phyloP scores from a whole-genome alignment of 345 rosid species.

The Camelina neglecta region DNA sequence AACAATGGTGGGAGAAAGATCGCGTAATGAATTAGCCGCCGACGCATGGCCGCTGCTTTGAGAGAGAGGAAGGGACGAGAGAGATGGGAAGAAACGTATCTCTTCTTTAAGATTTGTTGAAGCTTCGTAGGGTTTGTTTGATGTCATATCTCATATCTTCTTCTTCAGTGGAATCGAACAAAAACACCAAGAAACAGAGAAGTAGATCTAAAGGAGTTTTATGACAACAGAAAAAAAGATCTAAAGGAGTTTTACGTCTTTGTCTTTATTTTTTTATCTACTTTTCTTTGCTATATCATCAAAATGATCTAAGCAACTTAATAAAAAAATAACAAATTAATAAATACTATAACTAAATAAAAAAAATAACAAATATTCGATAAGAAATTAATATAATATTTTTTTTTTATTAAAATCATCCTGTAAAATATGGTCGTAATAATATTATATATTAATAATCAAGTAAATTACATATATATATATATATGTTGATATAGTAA shows the following conservation, averaged over 20 bases:
- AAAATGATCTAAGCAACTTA: too few relatives aligned
- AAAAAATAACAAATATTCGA: too few relatives aligned
- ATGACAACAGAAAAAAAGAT: constrained; percentile 16
- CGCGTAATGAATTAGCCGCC: constrained; percentile 12
- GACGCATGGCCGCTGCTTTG: constrained; percentile 40
- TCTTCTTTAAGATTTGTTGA: background rate
- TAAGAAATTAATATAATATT: too few relatives aligned
- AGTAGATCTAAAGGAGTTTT: constrained; percentile 21
- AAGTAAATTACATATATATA: too few relatives aligned
- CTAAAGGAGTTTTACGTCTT: constrained; percentile 1
- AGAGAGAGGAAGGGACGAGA: constrained; percentile 33
- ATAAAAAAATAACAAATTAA: too few relatives aligned
- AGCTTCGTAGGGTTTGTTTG: constrained; percentile 5
- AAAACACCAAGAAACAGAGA: background rate
- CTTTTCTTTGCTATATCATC: too few relatives aligned
- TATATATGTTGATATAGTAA: too few relatives aligned
- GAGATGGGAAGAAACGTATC: constrained; percentile 27
- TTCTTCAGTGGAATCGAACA: constrained; percentile 13
- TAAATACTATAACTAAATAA: too few relatives aligned
- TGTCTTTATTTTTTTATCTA: background rate
- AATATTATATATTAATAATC: too few relatives aligned
- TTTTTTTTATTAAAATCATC: too few relatives aligned
- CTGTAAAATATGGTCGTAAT: too few relatives aligned
- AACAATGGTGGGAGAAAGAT: constrained; percentile 30
- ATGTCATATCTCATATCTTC: constrained; percentile 39